Conservation (phyloP, 2,329 filamentous ascomycete genomes). For the Leptodontidium sp. region DNA sequence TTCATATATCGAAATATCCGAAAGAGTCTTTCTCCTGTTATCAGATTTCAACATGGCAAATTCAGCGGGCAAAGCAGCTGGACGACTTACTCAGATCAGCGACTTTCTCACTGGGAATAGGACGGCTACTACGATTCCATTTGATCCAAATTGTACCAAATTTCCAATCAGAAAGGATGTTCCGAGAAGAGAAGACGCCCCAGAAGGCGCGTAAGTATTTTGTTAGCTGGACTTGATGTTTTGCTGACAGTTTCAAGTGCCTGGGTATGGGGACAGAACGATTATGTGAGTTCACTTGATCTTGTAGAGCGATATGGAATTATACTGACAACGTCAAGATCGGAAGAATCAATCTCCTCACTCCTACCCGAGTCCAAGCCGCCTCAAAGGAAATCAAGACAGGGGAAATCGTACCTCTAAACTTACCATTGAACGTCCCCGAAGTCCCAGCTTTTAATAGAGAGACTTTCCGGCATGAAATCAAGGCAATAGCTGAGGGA, state of each 20-base stretch:
- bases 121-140: conserved; percentile 42
- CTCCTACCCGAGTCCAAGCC: conserved; percentile 51
- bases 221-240: background rate
- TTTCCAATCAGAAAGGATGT: conserved; percentile 44
- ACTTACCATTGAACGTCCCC: conserved; percentile 45
- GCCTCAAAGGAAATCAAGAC: conserved; percentile 53
- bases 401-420: conserved; percentile 50
- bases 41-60: conserved; percentile 34
- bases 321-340: conserved; percentile 39
- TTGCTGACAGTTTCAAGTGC: conserved; percentile 34
- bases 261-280: conserved; percentile 46
- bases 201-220: conserved; percentile 42
- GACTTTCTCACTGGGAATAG: conserved; percentile 40
- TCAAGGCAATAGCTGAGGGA: conserved; percentile 40
- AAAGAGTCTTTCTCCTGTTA: background rate
- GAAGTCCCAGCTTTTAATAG: conserved; percentile 49
- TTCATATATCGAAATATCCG: background rate
- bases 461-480: conserved; percentile 47
- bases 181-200: conserved; percentile 42
- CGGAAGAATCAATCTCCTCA: conserved; percentile 57
- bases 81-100: conserved; percentile 40
- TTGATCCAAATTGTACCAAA: conserved; percentile 43
- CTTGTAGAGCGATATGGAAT: background rate
- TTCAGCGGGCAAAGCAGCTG: conserved; percentile 33
- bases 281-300: conserved; percentile 36